Conservation (phyloP, 768 basidiomycete species). For the Naganishia onofrii region DNA sequence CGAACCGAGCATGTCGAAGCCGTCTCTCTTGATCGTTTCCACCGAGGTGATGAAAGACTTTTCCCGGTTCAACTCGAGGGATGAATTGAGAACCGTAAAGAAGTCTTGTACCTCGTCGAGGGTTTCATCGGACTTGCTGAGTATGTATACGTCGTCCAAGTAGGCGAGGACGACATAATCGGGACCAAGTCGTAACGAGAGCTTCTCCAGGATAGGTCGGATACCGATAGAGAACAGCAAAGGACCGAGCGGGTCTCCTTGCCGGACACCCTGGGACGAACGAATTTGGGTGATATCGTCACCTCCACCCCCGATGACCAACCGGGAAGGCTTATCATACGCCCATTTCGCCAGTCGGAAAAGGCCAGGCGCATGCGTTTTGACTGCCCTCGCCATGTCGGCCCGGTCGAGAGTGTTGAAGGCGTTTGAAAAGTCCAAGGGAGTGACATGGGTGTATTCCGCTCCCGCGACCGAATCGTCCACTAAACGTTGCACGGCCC, state of each 20-base stretch:
- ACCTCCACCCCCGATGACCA: neutral
- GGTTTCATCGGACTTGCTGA: conserved; percentile 13
- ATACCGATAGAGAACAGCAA: conserved; percentile 36
- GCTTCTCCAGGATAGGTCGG: conserved; percentile 27
- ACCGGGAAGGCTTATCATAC: conserved; percentile 9
- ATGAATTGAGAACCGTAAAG: neutral
- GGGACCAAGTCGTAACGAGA: conserved; percentile 28
- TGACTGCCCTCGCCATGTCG: conserved; percentile 16
- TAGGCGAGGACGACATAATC: conserved; percentile 32
- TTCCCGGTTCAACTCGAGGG: conserved; percentile 24
- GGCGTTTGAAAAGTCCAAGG: conserved; percentile 39
- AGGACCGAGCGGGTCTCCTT: conserved; percentile 39
- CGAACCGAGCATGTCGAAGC: conserved; percentile 8
- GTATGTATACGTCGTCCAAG: no score
- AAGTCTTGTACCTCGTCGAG: conserved; percentile 14
- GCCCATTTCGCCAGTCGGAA: conserved; percentile 26
- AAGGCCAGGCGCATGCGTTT: conserved; percentile 32
- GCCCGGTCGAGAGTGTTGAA: conserved; percentile 33
- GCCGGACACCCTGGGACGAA: conserved; percentile 37
- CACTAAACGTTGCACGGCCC: conserved; percentile 26
- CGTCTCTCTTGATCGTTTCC: neutral
- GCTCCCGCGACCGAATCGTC: conserved; percentile 22
- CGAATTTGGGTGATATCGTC: neutral
- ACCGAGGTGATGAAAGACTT: conserved; percentile 24
- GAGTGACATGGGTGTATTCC: conserved; percentile 29